These are phyloP conservation scores for Neurospora hispaniola DNA, from an alignment of 495 filamentous ascomycete species.

Conservation along the genomic window DNA sequence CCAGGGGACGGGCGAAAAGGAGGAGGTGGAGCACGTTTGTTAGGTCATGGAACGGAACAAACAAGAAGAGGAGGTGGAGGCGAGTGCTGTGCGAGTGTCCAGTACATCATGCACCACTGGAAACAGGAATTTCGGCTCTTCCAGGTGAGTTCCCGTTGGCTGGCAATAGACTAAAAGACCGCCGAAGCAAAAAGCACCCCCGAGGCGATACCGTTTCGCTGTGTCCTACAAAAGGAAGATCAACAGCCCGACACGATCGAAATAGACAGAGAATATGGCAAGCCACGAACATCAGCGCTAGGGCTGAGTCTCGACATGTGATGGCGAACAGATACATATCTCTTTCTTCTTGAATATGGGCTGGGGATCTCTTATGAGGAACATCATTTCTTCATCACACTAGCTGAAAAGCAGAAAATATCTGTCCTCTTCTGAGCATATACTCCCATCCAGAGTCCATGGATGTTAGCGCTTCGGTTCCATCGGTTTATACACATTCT, in stretches of 20 bases:
- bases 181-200: neutral
- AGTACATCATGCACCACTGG: neutral
- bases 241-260: neutral
- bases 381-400: no score
- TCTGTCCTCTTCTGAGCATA: no score
- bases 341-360: no score
- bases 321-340: no score
- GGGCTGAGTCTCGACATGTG: neutral
- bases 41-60: neutral
- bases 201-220: neutral
- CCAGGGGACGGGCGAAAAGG: conserved; percentile 6
- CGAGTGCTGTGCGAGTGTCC: neutral
- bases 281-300: neutral
- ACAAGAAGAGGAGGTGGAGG: neutral
- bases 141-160: neutral
- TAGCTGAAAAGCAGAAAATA: no score
- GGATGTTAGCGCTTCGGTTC: no score
- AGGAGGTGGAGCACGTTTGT: conserved; percentile 16
- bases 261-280: fast-evolving
- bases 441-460: no score
- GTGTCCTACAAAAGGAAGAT: neutral
- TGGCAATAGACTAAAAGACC: neutral
- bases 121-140: neutral
- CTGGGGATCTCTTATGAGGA: no score
- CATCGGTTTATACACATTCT: no score